A percentile compares a stretch with the other conserved stretches of the same genome.
These are phyloP conservation scores for Glutinoglossum americanum DNA, from an alignment of 495 filamentous ascomycete genomes.

Conservation along the genomic window DNA sequence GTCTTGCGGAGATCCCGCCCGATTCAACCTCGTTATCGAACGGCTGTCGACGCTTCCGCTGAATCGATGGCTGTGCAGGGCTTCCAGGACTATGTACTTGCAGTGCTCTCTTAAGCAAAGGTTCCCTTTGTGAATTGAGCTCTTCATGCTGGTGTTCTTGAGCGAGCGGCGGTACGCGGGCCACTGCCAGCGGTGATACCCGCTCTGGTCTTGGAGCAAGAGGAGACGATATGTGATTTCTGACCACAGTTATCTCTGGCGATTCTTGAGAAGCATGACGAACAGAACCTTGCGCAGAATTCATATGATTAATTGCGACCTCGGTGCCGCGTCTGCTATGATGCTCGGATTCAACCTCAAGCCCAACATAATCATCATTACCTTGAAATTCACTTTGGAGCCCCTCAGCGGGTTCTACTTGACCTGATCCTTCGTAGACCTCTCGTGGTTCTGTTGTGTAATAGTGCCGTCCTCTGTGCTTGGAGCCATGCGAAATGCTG, in stretches of 20 bases:
- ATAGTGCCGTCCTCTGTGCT: not conserved
- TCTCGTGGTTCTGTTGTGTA: not conserved
- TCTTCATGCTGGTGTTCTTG: slow-evolving; percentile 17
- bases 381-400: not conserved
- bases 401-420: not conserved
- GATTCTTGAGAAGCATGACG: slow-evolving; percentile 5
- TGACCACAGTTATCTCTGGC: slow-evolving; percentile 26
- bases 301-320: slow-evolving; percentile 3
- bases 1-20: slow-evolving; percentile 16
- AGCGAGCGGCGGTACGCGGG: slow-evolving; percentile 33
- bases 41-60: slow-evolving; percentile 28
- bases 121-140: slow-evolving; percentile 2
- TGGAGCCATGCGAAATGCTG: not conserved
- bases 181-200: slow-evolving; percentile 51
- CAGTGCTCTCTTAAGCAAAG: not conserved
- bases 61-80: slow-evolving; percentile 15
- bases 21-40: slow-evolving; percentile 15
- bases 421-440: not conserved
- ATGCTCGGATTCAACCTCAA: not conserved
- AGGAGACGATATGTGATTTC: slow-evolving; percentile 45
- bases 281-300: not conserved
- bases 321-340: not conserved
- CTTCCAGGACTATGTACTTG: slow-evolving; percentile 18
- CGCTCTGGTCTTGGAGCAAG: slow-evolving; percentile 64
- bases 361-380: not conserved